phyloP scores from a whole-genome alignment of 75 land plant genomes.

The Pseudotsuga menziesii region DNA sequence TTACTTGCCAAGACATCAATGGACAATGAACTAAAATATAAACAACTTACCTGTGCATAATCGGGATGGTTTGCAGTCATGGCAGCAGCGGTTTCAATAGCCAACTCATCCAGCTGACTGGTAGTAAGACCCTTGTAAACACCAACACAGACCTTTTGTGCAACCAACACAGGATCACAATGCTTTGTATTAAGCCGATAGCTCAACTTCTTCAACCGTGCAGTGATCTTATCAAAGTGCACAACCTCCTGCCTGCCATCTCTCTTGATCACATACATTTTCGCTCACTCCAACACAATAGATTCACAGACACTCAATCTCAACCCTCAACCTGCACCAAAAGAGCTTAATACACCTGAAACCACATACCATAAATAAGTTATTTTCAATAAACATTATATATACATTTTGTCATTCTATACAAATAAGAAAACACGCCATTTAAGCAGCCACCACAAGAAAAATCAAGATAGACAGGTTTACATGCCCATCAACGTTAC shows the following conservation, averaged over 20 bases:
- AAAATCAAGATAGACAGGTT: no score
- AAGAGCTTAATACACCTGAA: no score
- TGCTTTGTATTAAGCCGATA: constrained; percentile 46
- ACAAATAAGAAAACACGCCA: no score
- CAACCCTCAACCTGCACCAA: no score
- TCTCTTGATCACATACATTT: constrained; percentile 51
- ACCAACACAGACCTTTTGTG: constrained; percentile 51
- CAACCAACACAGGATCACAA: constrained; percentile 47
- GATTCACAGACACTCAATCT: no score
- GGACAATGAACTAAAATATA: no score
- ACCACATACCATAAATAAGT: no score
- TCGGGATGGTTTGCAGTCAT: constrained; percentile 56
- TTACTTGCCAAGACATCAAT: no score
- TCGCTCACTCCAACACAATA: not conserved
- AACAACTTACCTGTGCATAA: constrained; percentile 37
- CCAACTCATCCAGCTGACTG: constrained; percentile 52
- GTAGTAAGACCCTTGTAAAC: constrained; percentile 58
- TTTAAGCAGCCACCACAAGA: no score
- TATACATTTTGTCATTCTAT: no score
- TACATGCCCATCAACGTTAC: no score
- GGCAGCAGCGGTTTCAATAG: constrained; percentile 58
- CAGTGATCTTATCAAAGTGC: constrained; percentile 56
- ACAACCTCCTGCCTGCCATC: constrained; percentile 53
- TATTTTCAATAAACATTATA: no score
- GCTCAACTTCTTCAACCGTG: constrained; percentile 54